Percentiles rank a stretch among this genome's conserved stretches.
Conservation (phyloP, 2,329 filamentous ascomycete genomes). For the Aspergillus viridinutans region DNA sequence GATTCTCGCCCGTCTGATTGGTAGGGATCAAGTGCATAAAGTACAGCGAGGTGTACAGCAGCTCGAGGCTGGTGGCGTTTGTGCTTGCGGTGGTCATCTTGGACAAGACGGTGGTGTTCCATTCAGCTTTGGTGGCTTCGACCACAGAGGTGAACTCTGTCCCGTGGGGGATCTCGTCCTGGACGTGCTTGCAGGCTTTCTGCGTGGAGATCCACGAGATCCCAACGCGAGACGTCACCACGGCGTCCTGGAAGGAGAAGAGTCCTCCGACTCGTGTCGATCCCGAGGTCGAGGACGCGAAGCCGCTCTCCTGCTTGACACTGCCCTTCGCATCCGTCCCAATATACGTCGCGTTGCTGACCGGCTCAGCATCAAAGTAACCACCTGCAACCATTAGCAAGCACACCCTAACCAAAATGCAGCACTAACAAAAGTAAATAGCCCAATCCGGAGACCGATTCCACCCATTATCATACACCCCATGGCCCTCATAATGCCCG, state of each 20-base stretch:
- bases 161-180: constrained; percentile 52
- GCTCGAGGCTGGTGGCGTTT: constrained; percentile 52
- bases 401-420: too few species aligned
- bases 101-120: constrained; percentile 60
- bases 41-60: constrained; percentile 66
- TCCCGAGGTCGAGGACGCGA: constrained; percentile 41
- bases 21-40: constrained; percentile 66
- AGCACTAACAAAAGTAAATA: constrained; percentile 24
- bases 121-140: constrained; percentile 47
- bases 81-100: constrained; percentile 60
- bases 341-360: constrained; percentile 25
- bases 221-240: constrained; percentile 57
- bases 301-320: constrained; percentile 22
- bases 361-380: constrained; percentile 47
- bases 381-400: constrained; percentile 50
- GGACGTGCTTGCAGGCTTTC: constrained; percentile 57
- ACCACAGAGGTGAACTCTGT: constrained; percentile 46
- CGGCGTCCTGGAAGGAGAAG: constrained; percentile 50
- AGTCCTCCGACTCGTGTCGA: constrained; percentile 42
- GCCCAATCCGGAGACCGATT: constrained; percentile 56
- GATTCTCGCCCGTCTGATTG: constrained; percentile 68
- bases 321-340: constrained; percentile 26
- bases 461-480: constrained; percentile 65
- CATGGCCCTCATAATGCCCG: constrained; percentile 56
- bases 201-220: constrained; percentile 63